Base-by-base conservation (phyloP, 345 rosid species). In the Odontarrhena argentea region DNA sequence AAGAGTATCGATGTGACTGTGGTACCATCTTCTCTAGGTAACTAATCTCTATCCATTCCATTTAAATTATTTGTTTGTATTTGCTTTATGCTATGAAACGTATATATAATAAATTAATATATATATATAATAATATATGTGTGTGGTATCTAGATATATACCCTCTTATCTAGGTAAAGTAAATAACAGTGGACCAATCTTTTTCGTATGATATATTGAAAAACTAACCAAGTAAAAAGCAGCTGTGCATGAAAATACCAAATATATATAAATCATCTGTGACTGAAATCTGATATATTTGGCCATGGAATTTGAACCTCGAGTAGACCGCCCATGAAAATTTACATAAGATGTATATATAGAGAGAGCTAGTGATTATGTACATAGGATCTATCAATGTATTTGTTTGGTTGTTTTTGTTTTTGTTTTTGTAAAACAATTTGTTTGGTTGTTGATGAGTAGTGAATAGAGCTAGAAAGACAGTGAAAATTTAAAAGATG, bases 21-120 rank as follows among this genome's bases (percentile, higher is more conserved):
- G 92, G 92, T 69, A 89, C 96, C 60, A 86, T 89, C 69, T 89
- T 89, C 81, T 86, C 96, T 36, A 83, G 96, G 96, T 88, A 74
- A 76, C 36, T 75, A 26, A 69, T 75, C 65, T 63, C 60, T 63
- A 40, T 74, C 73, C 65, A 40, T 52, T 66, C 50, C 61, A 65
- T 72, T 72, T 49, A 65, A 72, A 42, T 65, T 13, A 24, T 72
- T 72, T 72, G 60, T 72, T 65, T 38, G 24, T 66, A 66, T 73
- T 26, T 65, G 43, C 13, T 22, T 60, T 50, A 65, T 58, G 54
- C 42, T 41, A 42, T 65, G 65, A 65, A 73, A 59, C 67, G 71
- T 66, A 52, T 59, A 52, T 18, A 18, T 18, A 18, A 18, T 18
- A 18, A 18, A 18, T 18, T 18, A 18, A 18, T 18, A 18, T 18